Percentiles rank a stretch among this genome's conserved stretches.
Conservation (phyloP, 1,139 yeast species). For the Blastobotrys aristatus region DNA sequence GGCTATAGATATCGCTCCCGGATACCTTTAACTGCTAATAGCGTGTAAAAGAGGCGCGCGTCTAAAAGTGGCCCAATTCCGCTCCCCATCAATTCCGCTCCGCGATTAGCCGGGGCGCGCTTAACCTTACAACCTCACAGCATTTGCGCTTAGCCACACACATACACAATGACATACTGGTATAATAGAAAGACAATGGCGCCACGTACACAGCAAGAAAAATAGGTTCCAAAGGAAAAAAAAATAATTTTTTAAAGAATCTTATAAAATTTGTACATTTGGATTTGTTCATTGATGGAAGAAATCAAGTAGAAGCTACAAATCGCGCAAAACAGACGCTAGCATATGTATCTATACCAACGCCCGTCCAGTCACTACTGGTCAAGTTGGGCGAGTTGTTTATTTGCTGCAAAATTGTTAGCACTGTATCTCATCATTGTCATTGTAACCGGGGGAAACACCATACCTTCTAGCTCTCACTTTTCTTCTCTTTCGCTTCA, state of each 20-base stretch:
- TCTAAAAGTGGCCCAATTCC: too few species aligned
- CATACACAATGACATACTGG: too few species aligned
- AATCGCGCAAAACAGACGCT: neutral
- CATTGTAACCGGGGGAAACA: neutral
- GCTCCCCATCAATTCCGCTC: too few species aligned
- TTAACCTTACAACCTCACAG: too few species aligned
- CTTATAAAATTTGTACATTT: neutral
- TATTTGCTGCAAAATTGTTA: neutral
- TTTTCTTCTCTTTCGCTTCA: conserved; percentile 99
- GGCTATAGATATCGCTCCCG: neutral
- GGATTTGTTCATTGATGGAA: neutral
- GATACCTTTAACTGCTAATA: neutral
- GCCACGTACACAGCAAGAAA: neutral
- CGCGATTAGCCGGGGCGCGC: too few species aligned
- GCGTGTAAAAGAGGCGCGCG: neutral
- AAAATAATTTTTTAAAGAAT: too few species aligned
- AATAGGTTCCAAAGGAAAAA: neutral
- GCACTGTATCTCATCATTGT: neutral
- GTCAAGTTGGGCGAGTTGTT: neutral
- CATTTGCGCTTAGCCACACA: too few species aligned
- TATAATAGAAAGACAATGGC: neutral
- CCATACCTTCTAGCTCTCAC: conserved; percentile 81
- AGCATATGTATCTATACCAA: neutral
- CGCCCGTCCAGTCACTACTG: neutral
- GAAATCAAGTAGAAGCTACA: neutral